Evolutionary conservation across 371 early-diverging fungal species (phyloP), one percentile per base, ranked within the genome.

Genomic region (Circinella umbellata): DNA sequence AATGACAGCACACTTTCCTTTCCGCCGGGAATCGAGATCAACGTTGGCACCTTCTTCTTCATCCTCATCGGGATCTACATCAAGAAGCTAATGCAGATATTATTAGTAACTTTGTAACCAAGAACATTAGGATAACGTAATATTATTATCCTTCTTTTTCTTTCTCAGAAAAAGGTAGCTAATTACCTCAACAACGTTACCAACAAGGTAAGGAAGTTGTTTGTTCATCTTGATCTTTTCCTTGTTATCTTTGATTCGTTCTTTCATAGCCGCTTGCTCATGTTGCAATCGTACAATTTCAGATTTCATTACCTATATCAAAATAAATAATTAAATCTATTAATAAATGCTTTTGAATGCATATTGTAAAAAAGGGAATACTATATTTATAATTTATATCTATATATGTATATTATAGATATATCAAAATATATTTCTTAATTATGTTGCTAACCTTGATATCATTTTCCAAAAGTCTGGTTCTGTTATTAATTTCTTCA

Each of bases 181-280:
- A 13, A 53, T 69, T 79, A 96, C 93, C 90, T 99, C 99, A 38
- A 99, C 98, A 47, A 99, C 96, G 81, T 98, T 99, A 63, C 96
- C 94, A 36, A 99, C 99, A 61, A 99, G 88, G 80, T 98, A 99
- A 48, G 99, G 99, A 54, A 99, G 89, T 81, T 99, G 98, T 85
- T 96, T 97, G 87, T 99, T 99, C 81, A 99, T 80, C 82, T 97
- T 96, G 80, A 99, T 98, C 84, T 99, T 99, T 72, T 99, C 98
- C 82, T 95, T 91, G 87, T 99, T 99, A 66, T 99, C 99, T 80
- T 96, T 96, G 78, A 99, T 99, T 76, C 93, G 90, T 71, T 94
- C 98, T 70, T 92, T 92, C 94, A 94, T 94, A 37, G 90, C 86
- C 39, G 81, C 80, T 75, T 97, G 95, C 79, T 99, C 99, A 78